Evolutionary conservation across 1,284 basidiomycete genomes (phyloP).

Genomic region (Coniferiporia weirii): DNA sequence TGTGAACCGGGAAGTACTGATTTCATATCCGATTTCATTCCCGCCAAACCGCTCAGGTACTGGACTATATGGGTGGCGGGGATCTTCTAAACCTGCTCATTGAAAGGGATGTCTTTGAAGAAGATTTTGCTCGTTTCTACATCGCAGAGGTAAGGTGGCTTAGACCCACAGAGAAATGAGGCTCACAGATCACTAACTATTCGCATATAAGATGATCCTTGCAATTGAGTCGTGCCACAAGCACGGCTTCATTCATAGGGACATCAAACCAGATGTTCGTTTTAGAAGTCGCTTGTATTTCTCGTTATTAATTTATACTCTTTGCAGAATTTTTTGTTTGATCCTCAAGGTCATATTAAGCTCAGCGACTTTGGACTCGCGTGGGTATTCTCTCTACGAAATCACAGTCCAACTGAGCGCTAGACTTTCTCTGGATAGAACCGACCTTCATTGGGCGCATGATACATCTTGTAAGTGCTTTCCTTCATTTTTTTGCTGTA

Average conservation of each 20-base stretch:
- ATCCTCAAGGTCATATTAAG: constrained; percentile 88
- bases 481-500: constrained; percentile 13
- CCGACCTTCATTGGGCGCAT: constrained; percentile 87
- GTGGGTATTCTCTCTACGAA: constrained; percentile 41
- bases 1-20: constrained; percentile 44
- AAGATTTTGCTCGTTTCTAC: constrained; percentile 93
- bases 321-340: constrained; percentile 88
- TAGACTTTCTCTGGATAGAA: constrained; percentile 37
- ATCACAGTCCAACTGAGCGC: constrained; percentile 27
- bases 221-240: constrained; percentile 92
- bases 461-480: constrained; percentile 73
- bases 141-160: constrained; percentile 72
- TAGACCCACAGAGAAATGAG: background rate
- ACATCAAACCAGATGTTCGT: constrained; percentile 90
- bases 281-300: background rate
- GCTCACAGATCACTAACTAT: constrained; percentile 8
- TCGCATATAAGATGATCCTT: constrained; percentile 75
- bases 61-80: constrained; percentile 94
- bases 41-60: constrained; percentile 50
- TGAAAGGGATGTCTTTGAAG: constrained; percentile 89
- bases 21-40: constrained; percentile 48
- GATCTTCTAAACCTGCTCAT: constrained; percentile 95
- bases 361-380: constrained; percentile 95
- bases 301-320: constrained; percentile 24
- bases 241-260: constrained; percentile 94